Evolutionary conservation across 768 basidiomycete genomes (phyloP), one percentile per base, ranked within the genome.

Genomic region (Rhodotorula graminis): DNA sequence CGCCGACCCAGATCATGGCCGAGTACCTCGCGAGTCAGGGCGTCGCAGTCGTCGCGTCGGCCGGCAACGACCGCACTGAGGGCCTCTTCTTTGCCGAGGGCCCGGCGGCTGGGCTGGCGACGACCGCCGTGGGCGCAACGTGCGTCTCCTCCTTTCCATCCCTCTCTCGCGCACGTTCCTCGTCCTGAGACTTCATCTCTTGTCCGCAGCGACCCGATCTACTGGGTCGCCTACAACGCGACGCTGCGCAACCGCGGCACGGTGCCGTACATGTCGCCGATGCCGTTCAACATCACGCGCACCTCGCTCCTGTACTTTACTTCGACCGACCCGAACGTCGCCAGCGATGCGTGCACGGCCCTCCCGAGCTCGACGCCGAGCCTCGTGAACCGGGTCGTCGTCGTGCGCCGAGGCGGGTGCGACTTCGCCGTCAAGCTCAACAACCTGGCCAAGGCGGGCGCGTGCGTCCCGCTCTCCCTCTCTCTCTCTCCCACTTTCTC

Each of bases 321-420:
- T 12, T 87, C 86, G 16, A 86, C 82, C 25, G 83, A 87, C 74
- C 84, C 85, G 6, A 84, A 84, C 9, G 81, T 86, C 46, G 80
- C 80, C 2, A 83, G 86, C 76, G 87, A 88, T 73, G 88, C 86
- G 0, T 91, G 89, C 80, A 79, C 83, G 61, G 82, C 86, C 6
- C 82, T 88, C 0, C 85, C 88, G 9, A 84, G 82, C 65, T 80
- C 76, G 49, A 85, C 23, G 49, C 85, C 86, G 8, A 85, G 89
- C 78, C 82, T 90, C 4, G 84, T 84, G 4, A 78, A 79, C 23
- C 86, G 84, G 66, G 77, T 89, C 25, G 84, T 86, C 19, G 78
- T 90, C 40, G 82, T 89, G 55, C 84, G 86, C 37, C 82, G 87
- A 44, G 89, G 88, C 1, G 84, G 82, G 9, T 89, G 89, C 78